Base-by-base conservation (phyloP, 1,139 yeast species). In the Yarrowia galli region DNA sequence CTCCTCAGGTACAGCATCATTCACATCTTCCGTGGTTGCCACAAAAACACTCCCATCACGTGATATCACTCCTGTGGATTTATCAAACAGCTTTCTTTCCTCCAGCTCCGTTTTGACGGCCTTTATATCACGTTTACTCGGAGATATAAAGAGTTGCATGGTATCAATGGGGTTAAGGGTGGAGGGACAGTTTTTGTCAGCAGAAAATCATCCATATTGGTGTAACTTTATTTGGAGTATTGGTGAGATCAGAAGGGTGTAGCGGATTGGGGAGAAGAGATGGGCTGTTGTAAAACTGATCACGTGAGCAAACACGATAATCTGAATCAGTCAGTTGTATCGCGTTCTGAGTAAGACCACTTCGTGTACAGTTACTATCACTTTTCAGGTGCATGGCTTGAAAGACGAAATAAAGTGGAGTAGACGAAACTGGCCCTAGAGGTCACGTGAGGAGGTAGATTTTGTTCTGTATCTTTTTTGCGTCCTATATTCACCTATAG, bases 131-230 rank as follows among this genome's bases (percentile, higher is more conserved):
- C 51, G 32, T 32, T 42, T 58, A 2, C 22, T 13, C 0, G 64
- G 64, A 2, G 64, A 42, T 43, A 58, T 28, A 16, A 58, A 58
- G 18, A 58, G 64, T 8, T 58, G 64, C 63, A 43, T 58, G 64
- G 61, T 53, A 53, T 53, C 60, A 46, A 28, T 28, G 32, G 32
- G 32, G 32, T 28, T 28, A 10, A 28, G 32, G 6, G 32, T 28
- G 32, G 9, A 28, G 6, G 10, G 9, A 8, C 10, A 28, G 32
- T 28, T 28, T 25, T 28, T 28, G 32, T 28, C 32, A 28, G 32
- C 32, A 28, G 32, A 28, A 28, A 28, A 28, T 28, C 7, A 16
- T 2, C 42, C 13, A 35, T 20, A 22, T 9, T 35, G 42, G 56
- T 51, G 40, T 18, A 49, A 49, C 54, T 49, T 49, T 49, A 43